Evolutionary conservation across 2,329 filamentous ascomycete genomes (phyloP), one percentile per base, ranked within the genome.

Genomic region (Fusarium pseudoanthophilum): DNA sequence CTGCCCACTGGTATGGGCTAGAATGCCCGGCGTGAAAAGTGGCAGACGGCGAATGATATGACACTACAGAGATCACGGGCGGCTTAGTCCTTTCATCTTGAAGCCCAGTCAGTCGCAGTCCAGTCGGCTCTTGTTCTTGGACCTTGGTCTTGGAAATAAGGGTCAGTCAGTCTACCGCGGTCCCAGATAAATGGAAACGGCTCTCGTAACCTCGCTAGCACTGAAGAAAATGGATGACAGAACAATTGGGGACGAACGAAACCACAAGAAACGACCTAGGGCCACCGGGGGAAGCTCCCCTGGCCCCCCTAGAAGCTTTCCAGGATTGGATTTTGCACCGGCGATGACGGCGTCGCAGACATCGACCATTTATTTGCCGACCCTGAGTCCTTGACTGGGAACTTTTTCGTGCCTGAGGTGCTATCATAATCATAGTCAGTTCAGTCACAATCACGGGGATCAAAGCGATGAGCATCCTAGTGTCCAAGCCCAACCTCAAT

Each of bases 11-110:
- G 66, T 75, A 74, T 75, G 74, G 69, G 49, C 48, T 64, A 55
- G 71, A 74, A 62, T 74, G 48, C 26, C 51, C 52, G 45, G 39
- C 48, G 32, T 64, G 58, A 49, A 16, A 60, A 67, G 45, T 48
- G 59, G 52, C 36, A 69, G 36, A 69, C 28, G 21, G 40, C 63
- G 63, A 74, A 76, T 76, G 71, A 67, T 57, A 73, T 62, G 74
- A 60, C 43, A 61, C 45, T 56, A 67, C 39, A 74, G 52, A 60
- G 71, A 76, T 76, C 72, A 76, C 73, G 72, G 62, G 67, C 56
- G 60, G 51, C 53, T 69, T 55, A 37, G 46, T 45, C 51, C 64
- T 64, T 61, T 51, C 40, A 64, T 60, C 37, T 67, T 71, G 66
- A 67, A 69, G 65, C 56, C 64, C 53, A 53, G 34, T 53, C 61